Base-by-base conservation (phyloP, 164 flowering plant species). In the Kalanchoe fedtschenkoi region DNA sequence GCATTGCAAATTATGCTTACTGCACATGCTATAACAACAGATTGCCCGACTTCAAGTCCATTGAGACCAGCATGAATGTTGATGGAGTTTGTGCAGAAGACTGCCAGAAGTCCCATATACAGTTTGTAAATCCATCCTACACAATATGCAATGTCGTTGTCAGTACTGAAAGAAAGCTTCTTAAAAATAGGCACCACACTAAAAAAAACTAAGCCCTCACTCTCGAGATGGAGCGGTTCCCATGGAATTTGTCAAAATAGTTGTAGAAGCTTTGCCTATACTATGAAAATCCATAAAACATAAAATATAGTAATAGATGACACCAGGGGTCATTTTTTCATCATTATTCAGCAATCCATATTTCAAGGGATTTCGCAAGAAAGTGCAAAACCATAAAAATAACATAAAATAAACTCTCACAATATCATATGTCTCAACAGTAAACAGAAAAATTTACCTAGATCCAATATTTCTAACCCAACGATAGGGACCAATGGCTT, bases 1-100 rank as follows among this genome's bases (percentile, higher is more conserved):
- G 16, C 30, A 51, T 51, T 51, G 6, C 32, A 26, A 15, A 3
- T 26, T 51, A 56, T 73, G 53, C 97, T 85, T 86, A 95, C 99
- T 67, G 97, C 99, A 68, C 74, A 78, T 67, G 99, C 77, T 67
- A 84, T 87, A 34, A 95, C 97, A 67, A 88, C 83, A 32, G 99
- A 87, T 72, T 95, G 99, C 71, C 99, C 99, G 73, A 81, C 96
- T 86, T 95, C 99, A 65, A 95, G 97, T 54, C 99, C 99, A 81
- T 95, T 95, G 58, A 95, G 14, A 47, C 99, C 99, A 73, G 97
- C 99, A 76, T 95, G 99, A 64, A 95, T 95, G 62, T 91, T 95
- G 67, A 95, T 91, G 8, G 96, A 88, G 66, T 95, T 95, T 71
- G 99, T 95, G 81, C 99, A 95, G 65, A 95, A 95, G 47, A 95